These are phyloP conservation scores for Citeromyces hawaiiensis DNA, from an alignment of 1,139 yeast species.

Conservation along the genomic window DNA sequence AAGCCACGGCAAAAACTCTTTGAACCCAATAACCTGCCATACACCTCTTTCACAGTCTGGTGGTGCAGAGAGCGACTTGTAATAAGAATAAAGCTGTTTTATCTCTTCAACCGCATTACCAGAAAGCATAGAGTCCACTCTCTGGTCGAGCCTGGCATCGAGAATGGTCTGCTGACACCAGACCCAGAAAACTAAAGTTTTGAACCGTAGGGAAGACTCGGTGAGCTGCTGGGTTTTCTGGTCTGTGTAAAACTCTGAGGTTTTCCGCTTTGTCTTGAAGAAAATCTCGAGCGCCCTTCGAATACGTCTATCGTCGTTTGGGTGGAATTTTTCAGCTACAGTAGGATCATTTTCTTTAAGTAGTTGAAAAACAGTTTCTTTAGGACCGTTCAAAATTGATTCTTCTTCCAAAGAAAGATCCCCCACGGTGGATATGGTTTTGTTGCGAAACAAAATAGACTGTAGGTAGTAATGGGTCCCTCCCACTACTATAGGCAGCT, in stretches of 20 bases:
- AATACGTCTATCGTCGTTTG: constrained; percentile 72
- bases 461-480: constrained; percentile 94
- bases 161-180: constrained; percentile 54
- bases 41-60: constrained; percentile 62
- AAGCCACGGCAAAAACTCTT: constrained; percentile 82
- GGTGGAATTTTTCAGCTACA: constrained; percentile 77
- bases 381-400: constrained; percentile 10
- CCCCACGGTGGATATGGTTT: constrained; percentile 30
- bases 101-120: constrained; percentile 64
- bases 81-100: constrained; percentile 35
- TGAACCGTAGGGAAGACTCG: constrained; percentile 39
- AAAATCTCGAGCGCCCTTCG: constrained; percentile 73
- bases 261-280: constrained; percentile 48
- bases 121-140: constrained; percentile 77
- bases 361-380: constrained; percentile 33
- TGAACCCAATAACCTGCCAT: constrained; percentile 94
- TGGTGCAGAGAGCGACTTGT: constrained; percentile 15
- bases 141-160: constrained; percentile 47
- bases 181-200: constrained; percentile 73
- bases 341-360: constrained; percentile 51
- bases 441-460: constrained; percentile 57
- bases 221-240: constrained; percentile 31
- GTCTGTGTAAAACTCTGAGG: constrained; percentile 56
- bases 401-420: constrained; percentile 7
- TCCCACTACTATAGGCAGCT: constrained; percentile 81